These are phyloP conservation scores for Spatholobus suberectus DNA, from an alignment of 306 rosid species.

Conservation along the genomic window DNA sequence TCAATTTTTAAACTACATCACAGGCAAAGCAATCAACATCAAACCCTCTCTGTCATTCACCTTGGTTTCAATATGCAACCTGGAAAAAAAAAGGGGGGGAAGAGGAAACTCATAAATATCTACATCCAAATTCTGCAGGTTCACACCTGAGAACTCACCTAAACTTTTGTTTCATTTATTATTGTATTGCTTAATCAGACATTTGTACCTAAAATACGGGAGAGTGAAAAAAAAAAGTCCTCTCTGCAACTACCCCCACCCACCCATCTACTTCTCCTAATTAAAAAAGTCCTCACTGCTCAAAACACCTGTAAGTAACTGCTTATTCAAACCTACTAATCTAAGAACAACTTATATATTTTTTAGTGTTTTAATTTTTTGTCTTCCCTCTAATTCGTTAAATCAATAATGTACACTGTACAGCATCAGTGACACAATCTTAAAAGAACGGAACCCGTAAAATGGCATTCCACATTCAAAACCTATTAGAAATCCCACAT, in stretches of 20 bases:
- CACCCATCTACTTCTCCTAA: constrained; percentile 41
- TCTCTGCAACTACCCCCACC: constrained; percentile 20
- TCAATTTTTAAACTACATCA: constrained; percentile 24
- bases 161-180: constrained; percentile 36
- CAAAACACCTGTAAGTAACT: constrained; percentile 15
- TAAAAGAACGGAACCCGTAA: not conserved
- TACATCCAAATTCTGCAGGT: constrained; percentile 32
- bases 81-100: constrained; percentile 36
- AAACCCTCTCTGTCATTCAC: constrained; percentile 14
- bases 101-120: not conserved
- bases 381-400: not conserved
- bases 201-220: constrained; percentile 35
- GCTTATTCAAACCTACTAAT: constrained; percentile 9
- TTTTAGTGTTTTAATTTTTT: not conserved
- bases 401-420: not conserved
- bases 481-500: too few species aligned
- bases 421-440: not conserved
- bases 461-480: constrained; percentile 19
- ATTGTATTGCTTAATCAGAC: constrained; percentile 15
- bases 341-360: not conserved
- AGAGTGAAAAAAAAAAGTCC: not conserved
- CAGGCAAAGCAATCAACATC: constrained; percentile 45
- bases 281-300: constrained; percentile 24
- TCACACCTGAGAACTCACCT: constrained; percentile 9
- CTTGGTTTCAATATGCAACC: constrained; percentile 42